Evolutionary conservation across 768 basidiomycete species (phyloP).

Genomic region (Mrakia frigida): DNA sequence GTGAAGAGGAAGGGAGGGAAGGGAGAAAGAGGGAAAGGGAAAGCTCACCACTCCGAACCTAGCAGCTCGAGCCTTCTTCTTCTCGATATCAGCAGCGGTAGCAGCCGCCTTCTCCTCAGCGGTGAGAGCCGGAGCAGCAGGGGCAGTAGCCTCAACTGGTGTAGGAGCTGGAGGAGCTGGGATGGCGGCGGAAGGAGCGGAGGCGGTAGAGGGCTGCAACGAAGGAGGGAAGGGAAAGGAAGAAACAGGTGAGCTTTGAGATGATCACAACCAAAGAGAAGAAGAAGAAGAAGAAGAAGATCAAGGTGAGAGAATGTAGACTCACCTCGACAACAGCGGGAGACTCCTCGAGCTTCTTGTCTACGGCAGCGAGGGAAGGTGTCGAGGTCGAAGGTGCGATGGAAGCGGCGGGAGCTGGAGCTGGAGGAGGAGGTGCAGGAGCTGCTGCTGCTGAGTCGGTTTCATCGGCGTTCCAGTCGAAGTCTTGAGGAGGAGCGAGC

Average conservation of each 20-base stretch:
- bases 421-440: neutral
- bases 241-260: neutral
- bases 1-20: neutral
- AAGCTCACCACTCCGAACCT: conserved; percentile 30
- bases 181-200: neutral
- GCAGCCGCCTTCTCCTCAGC: conserved; percentile 14
- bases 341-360: conserved; percentile 6
- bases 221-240: too few species aligned
- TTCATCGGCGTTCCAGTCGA: conserved; percentile 24
- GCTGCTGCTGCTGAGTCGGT: conserved; percentile 14
- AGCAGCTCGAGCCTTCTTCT: conserved; percentile 28
- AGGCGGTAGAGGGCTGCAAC: neutral
- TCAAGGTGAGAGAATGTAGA: neutral
- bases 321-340: neutral
- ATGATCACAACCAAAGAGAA: neutral
- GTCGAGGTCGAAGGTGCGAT: neutral
- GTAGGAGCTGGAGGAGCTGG: conserved; percentile 17
- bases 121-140: neutral
- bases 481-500: conserved; percentile 24
- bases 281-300: neutral
- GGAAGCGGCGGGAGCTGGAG: neutral
- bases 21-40: neutral
- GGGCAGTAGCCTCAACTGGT: neutral
- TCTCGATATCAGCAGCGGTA: conserved; percentile 18
- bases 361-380: neutral